Conservation (phyloP, 768 basidiomycete genomes). For the Boletus sensibilis region DNA sequence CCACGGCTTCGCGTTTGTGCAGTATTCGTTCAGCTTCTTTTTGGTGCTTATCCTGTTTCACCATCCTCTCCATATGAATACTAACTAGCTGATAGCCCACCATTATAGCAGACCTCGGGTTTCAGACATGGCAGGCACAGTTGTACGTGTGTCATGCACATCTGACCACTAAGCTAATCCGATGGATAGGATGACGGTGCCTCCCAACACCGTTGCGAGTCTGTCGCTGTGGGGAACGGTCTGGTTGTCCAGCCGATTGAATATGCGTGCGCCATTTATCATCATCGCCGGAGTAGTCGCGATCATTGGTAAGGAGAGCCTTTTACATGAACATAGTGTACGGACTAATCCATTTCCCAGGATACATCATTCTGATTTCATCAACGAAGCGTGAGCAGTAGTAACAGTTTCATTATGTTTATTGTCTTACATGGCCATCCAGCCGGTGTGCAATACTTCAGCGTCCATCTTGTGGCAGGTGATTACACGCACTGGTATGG, state of each 20-base stretch:
- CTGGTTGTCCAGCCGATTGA: conserved; percentile 48
- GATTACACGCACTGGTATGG: background rate
- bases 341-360: conserved; percentile 26
- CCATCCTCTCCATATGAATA: background rate
- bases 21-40: conserved; percentile 60
- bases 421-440: background rate
- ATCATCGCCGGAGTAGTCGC: conserved; percentile 48
- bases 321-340: background rate
- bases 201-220: conserved; percentile 52
- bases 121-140: conserved; percentile 59
- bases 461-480: conserved; percentile 51
- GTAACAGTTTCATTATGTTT: background rate
- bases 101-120: conserved; percentile 58
- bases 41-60: conserved; percentile 33
- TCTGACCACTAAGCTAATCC: background rate
- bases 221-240: conserved; percentile 50
- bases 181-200: conserved; percentile 49
- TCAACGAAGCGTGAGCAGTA: conserved; percentile 41
- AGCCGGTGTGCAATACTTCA: conserved; percentile 57
- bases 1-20: conserved; percentile 59
- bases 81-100: conserved; percentile 43
- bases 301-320: conserved; percentile 44
- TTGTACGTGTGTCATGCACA: conserved; percentile 36
- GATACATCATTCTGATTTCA: conserved; percentile 56
- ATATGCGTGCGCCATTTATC: conserved; percentile 52